Evolutionary conservation across 2,329 filamentous ascomycete genomes (phyloP).

Genomic region (Aspergillus japonicus): DNA sequence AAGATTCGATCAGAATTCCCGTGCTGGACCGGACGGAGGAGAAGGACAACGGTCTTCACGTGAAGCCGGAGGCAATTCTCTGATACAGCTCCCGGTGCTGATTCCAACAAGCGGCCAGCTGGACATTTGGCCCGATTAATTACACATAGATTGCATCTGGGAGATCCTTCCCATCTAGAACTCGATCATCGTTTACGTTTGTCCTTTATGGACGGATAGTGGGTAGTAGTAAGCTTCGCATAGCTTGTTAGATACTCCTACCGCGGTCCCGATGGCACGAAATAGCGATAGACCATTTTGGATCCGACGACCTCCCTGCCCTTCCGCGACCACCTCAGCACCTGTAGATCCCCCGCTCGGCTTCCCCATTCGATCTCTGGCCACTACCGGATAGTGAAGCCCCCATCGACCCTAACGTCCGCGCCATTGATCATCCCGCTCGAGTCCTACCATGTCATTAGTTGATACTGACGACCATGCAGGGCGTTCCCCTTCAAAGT

Average conservation of each 20-base stretch:
- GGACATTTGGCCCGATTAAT: not conserved
- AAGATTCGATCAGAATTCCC: conserved; percentile 25
- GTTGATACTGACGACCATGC: not conserved
- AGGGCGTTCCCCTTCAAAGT: not conserved
- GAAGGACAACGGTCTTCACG: conserved; percentile 20
- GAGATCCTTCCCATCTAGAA: not conserved
- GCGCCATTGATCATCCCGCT: conserved; percentile 45
- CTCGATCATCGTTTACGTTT: not conserved
- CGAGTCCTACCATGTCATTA: conserved; percentile 28
- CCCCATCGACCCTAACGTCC: conserved; percentile 42
- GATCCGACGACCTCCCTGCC: not conserved
- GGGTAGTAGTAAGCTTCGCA: not conserved
- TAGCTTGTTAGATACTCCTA: not conserved
- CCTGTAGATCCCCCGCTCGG: not conserved
- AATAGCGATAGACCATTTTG: not conserved
- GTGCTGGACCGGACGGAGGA: conserved; percentile 27
- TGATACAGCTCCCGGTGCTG: conserved; percentile 1
- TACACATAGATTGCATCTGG: not conserved
- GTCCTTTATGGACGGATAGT: not conserved
- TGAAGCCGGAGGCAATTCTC: conserved; percentile 17
- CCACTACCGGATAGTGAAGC: conserved; percentile 36
- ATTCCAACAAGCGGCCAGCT: not conserved
- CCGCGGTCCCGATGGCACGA: not conserved
- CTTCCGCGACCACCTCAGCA: not conserved
- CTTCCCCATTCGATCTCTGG: not conserved